Evolutionary conservation across 129 eudicot species (phyloP), one percentile per base, ranked within the genome.

Genomic region (Glebionis coronaria): DNA sequence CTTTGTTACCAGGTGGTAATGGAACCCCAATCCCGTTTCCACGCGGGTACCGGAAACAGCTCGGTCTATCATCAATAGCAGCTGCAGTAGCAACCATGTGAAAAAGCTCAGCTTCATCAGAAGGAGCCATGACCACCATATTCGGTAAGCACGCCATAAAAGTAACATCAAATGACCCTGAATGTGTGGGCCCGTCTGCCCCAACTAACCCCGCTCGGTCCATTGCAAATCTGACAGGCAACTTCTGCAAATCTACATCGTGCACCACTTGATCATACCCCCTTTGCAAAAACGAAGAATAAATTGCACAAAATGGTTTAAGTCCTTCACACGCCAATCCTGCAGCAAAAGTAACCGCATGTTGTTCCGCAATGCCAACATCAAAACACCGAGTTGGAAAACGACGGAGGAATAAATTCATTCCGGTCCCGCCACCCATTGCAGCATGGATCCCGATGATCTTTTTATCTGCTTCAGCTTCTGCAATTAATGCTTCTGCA

Each of bases 281-380:
- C 79, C 98, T 75, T 54, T 93, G 98, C 75, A 93, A 45, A 83
- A 93, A 93, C 19, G 98, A 86, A 0, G 98, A 93, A 79, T 93
- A 93, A 44, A 93, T 93, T 2, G 97, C 86, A 59, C 95, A 86
- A 72, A 93, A 93, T 4, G 98, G 98, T 62, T 93, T 93, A 38
- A 93, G 78, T 27, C 97, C 98, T 84, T 93, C 98, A 73, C 98
- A 93, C 5, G 98, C 95, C 81, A 93, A 79, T 20, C 98, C 98
- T 1, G 96, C 98, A 21, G 98, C 98, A 75, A 93, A 93, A 27
- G 96, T 93, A 13, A 93, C 98, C 0, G 95, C 98, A 60, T 93
- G 98, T 55, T 93, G 98, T 78, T 93, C 98, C 1, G 98, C 98
- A 52, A 93, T 93, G 12, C 98, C 98, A n/a, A 93, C 98, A 68